Percentiles rank a stretch among this genome's conserved stretches.
Evolutionary conservation across 352 stramenopile species (phyloP).

Genomic region (Globisporangium lucens): DNA sequence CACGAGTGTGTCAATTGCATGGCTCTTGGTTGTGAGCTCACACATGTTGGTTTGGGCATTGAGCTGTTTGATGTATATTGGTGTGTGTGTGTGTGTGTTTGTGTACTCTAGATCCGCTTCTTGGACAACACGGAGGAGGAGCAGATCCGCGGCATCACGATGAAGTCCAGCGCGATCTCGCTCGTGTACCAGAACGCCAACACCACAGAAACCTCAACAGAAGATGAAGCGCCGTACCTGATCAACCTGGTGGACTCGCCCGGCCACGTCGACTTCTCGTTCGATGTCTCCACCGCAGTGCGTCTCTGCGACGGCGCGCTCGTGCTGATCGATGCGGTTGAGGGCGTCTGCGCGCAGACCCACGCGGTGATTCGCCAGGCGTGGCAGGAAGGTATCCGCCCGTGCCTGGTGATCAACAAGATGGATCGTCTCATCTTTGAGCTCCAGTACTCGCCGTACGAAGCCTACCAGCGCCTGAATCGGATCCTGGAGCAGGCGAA

Average conservation of each 20-base stretch:
- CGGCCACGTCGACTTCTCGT: slow-evolving; percentile 95
- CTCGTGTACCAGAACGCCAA: slow-evolving; percentile 76
- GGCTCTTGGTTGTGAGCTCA: background rate
- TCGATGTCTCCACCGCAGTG: slow-evolving; percentile 94
- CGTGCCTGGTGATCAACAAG: slow-evolving; percentile 97
- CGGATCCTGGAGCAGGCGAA: slow-evolving; percentile 91
- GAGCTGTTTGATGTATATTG: background rate
- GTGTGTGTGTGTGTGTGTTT: background rate
- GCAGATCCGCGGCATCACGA: slow-evolving; percentile 96
- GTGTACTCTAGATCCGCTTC: slow-evolving; percentile 77
- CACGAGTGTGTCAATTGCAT: background rate
- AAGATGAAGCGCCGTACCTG: slow-evolving; percentile 66
- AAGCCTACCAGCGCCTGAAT: slow-evolving; percentile 93
- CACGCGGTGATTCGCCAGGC: slow-evolving; percentile 93
- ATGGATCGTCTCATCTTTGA: slow-evolving; percentile 95
- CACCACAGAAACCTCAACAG: slow-evolving; percentile 9
- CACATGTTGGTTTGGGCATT: background rate
- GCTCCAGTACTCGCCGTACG: slow-evolving; percentile 87
- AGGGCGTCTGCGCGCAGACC: slow-evolving; percentile 95
- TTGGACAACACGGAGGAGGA: slow-evolving; percentile 95
- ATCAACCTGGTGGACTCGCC: slow-evolving; percentile 96
- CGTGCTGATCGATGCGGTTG: slow-evolving; percentile 95
- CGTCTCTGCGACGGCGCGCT: slow-evolving; percentile 93
- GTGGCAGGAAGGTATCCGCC: slow-evolving; percentile 91
- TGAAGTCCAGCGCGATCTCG: slow-evolving; percentile 96